Conservation (phyloP, 1,284 basidiomycete species). For the Flammula alnicola region DNA sequence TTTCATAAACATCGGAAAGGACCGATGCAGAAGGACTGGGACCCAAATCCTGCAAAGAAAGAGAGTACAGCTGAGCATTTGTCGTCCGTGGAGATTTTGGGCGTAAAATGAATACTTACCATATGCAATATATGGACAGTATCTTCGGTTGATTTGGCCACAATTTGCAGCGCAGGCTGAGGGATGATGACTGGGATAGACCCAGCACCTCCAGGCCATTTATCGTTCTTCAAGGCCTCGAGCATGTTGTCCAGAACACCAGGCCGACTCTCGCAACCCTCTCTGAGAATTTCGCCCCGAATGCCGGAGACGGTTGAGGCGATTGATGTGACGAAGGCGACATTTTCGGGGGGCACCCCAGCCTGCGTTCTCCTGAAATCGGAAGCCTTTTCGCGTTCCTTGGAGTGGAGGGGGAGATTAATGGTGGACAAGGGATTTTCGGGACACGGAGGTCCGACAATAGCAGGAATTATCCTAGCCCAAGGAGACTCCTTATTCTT, state of each 20-base stretch:
- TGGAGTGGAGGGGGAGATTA: constrained; percentile 49
- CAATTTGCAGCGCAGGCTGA: neutral
- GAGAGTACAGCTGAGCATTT: no score
- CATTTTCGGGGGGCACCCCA: constrained; percentile 36
- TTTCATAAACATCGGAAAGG: constrained; percentile 1
- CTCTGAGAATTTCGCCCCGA: no score
- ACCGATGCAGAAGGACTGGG: neutral
- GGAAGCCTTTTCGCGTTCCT: constrained; percentile 44
- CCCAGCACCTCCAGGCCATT: neutral
- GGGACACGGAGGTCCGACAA: constrained; percentile 45
- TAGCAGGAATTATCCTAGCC: constrained; percentile 47
- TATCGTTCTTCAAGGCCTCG: constrained; percentile 1
- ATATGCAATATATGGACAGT: no score
- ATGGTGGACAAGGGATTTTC: constrained; percentile 56
- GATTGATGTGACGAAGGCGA: constrained; percentile 48
- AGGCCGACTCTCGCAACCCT: neutral
- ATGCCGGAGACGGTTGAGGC: constrained; percentile 51
- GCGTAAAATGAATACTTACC: no score
- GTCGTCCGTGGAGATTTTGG: no score
- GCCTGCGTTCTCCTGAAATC: constrained; percentile 55
- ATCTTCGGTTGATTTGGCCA: no score
- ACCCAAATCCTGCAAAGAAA: neutral
- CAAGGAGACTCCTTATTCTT: constrained; percentile 44
- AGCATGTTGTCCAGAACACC: constrained; percentile 12
- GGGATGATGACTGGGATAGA: neutral